These are phyloP conservation scores for Logfia minima DNA, from an alignment of 129 eudicot species.

Conservation along the genomic window DNA sequence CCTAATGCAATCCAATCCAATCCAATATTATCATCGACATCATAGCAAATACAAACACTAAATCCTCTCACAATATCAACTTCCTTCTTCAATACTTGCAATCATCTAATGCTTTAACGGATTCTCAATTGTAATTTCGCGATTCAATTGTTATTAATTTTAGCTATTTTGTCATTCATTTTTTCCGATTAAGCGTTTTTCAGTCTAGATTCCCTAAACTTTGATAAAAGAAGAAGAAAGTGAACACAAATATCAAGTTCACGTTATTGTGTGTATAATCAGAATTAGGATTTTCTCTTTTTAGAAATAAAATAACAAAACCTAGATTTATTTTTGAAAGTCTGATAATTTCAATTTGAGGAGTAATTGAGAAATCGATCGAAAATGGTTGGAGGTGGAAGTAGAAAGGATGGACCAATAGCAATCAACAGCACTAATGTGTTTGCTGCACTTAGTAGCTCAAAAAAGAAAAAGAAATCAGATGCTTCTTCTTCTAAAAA, in stretches of 20 bases:
- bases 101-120: not conserved
- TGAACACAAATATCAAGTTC: not conserved
- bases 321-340: not conserved
- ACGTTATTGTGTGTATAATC: not conserved
- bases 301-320: not conserved
- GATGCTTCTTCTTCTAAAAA: conserved; percentile 45
- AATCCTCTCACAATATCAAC: too few species aligned
- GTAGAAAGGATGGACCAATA: conserved; percentile 64
- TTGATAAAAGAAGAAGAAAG: not conserved
- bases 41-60: not conserved
- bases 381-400: conserved; percentile 80
- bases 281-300: not conserved
- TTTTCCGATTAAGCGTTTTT: not conserved
- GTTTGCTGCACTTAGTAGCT: conserved; percentile 82
- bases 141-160: not conserved
- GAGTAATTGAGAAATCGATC: not conserved
- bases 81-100: not conserved
- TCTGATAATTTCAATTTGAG: conserved; percentile 8
- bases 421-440: conserved; percentile 71
- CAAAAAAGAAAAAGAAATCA: conserved; percentile 85
- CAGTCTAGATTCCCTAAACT: not conserved
- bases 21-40: not conserved
- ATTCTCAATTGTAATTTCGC: not conserved
- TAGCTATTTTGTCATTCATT: not conserved
- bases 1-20: not conserved